Evolutionary conservation across 2,329 filamentous ascomycete genomes (phyloP).

Genomic region (Microsporum canis): DNA sequence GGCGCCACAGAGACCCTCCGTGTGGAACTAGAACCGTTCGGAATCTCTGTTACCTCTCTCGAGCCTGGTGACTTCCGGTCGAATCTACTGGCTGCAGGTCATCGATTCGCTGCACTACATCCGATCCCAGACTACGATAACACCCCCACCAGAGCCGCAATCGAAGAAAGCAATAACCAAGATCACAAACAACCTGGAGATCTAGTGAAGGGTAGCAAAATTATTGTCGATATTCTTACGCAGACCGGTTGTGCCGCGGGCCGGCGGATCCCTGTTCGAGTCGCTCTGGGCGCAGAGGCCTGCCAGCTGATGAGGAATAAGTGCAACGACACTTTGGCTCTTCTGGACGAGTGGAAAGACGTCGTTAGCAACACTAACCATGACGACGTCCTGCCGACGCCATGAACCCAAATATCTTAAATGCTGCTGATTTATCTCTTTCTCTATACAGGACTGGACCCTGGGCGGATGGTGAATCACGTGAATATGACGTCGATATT

Average conservation of each 20-base stretch:
- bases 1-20: constrained; percentile 16
- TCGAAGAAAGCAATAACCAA: constrained; percentile 21
- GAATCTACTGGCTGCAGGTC: constrained; percentile 11
- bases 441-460: neutral
- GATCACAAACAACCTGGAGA: constrained; percentile 47
- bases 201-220: constrained; percentile 41
- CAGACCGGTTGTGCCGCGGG: constrained; percentile 39
- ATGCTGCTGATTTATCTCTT: neutral
- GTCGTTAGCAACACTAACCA: constrained; percentile 28
- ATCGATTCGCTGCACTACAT: constrained; percentile 10
- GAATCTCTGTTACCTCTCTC: constrained; percentile 13
- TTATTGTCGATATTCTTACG: constrained; percentile 47
- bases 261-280: constrained; percentile 41
- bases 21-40: constrained; percentile 13
- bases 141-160: constrained; percentile 7
- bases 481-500: constrained; percentile 4
- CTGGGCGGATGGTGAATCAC: neutral
- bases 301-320: constrained; percentile 35
- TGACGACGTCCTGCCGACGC: constrained; percentile 9
- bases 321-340: constrained; percentile 32
- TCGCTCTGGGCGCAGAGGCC: constrained; percentile 46
- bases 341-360: constrained; percentile 43
- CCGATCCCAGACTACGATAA: constrained; percentile 14
- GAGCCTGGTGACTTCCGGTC: constrained; percentile 17
- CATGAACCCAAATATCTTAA: neutral